phyloP scores from a whole-genome alignment of 495 filamentous ascomycete species.

The Neurospora tetraspora region DNA sequence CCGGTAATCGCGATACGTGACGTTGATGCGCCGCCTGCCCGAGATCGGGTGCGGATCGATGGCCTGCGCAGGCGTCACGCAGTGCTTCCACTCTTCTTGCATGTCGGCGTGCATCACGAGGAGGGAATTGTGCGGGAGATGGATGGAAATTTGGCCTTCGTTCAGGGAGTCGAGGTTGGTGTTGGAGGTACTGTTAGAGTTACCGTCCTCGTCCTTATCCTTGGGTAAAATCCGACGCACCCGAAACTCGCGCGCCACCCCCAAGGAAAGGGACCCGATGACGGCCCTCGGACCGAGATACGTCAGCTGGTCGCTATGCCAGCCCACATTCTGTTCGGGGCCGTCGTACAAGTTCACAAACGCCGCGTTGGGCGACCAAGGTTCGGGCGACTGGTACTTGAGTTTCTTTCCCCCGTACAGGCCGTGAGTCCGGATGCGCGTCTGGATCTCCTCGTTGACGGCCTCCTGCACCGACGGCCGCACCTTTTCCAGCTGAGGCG shows the following conservation, averaged over 20 bases:
- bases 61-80: constrained; percentile 58
- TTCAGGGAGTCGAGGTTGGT: constrained; percentile 32
- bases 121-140: constrained; percentile 87
- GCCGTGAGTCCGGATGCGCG: constrained; percentile 46
- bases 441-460: constrained; percentile 65
- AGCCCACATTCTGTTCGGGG: constrained; percentile 70
- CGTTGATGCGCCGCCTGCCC: constrained; percentile 72
- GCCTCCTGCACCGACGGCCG: constrained; percentile 54
- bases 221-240: constrained; percentile 61
- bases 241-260: constrained; percentile 84
- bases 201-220: constrained; percentile 30
- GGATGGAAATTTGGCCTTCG: constrained; percentile 80
- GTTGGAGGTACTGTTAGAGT: constrained; percentile 20
- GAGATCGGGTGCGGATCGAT: constrained; percentile 77
- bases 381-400: constrained; percentile 58
- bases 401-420: constrained; percentile 59
- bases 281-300: constrained; percentile 82
- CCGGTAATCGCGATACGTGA: constrained; percentile 87
- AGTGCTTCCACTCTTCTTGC: constrained; percentile 76
- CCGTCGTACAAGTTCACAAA: constrained; percentile 92
- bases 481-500: constrained; percentile 58
- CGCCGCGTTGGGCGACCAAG: constrained; percentile 79
- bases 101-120: constrained; percentile 91
- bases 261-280: constrained; percentile 84
- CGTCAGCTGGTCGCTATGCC: constrained; percentile 84